Evolutionary conservation across 176 grass and related monocot species (phyloP).

Genomic region (Oropetium thomaeum): DNA sequence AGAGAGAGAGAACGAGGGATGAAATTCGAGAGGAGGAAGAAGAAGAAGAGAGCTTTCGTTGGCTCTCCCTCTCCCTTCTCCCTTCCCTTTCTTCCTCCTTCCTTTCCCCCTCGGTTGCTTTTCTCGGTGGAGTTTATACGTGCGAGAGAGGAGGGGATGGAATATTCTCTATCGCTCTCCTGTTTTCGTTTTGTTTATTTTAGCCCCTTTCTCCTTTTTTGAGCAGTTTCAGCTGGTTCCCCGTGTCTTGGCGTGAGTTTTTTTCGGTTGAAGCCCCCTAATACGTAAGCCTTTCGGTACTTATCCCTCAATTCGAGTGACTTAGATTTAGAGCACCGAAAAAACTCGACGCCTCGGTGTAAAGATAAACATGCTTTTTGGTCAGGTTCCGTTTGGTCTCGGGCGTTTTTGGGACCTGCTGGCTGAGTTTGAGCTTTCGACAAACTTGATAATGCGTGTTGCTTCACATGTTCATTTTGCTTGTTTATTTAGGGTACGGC

Average conservation of each 20-base stretch:
- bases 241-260: constrained; percentile 14
- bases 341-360: constrained; percentile 20
- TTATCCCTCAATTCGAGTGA: no score
- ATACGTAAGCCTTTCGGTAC: no score
- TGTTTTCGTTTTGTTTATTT: background rate
- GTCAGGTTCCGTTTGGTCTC: constrained; percentile 8
- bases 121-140: constrained; percentile 51
- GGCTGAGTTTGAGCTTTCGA: no score
- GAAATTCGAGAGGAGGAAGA: constrained; percentile 28
- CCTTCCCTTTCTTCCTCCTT: constrained; percentile 7
- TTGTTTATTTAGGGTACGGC: background rate
- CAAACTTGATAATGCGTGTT: background rate
- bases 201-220: background rate
- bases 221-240: background rate
- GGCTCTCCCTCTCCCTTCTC: constrained; percentile 30
- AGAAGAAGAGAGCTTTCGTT: constrained; percentile 37
- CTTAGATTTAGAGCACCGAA: no score
- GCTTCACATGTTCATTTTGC: background rate
- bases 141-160: background rate
- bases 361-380: constrained; percentile 41
- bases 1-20: background rate
- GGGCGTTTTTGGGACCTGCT: background rate
- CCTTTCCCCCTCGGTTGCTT: constrained; percentile 6
- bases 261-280: no score
- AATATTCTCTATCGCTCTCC: constrained; percentile 40